Conservation (phyloP, 371 early-diverging fungal genomes). For the Mortierella sp. region DNA sequence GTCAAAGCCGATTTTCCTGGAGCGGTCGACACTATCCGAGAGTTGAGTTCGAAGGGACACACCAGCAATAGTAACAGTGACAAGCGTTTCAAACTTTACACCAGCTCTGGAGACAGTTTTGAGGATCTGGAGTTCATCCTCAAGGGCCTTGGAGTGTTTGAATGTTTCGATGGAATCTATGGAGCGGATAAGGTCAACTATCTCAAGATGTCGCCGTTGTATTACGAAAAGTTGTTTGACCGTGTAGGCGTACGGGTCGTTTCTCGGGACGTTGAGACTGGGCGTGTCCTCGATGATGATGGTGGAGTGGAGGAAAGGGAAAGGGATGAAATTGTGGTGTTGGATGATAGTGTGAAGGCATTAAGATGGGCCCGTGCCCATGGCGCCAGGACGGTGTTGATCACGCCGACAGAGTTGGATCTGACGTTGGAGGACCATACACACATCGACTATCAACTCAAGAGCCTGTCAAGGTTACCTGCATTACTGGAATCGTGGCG, state of each 20-base stretch:
- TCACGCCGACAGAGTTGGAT: slow-evolving; percentile 20
- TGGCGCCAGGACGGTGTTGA: slow-evolving; percentile 42
- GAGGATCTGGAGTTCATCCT: slow-evolving; percentile 37
- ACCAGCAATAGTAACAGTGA: too few species aligned
- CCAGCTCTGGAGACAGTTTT: slow-evolving; percentile 34
- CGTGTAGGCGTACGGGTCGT: slow-evolving; percentile 8
- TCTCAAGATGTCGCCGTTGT: slow-evolving; percentile 28
- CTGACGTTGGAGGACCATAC: slow-evolving; percentile 16
- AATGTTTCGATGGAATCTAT: slow-evolving; percentile 31
- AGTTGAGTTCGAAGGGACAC: slow-evolving; percentile 1
- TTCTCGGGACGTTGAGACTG: not conserved
- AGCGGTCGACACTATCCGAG: slow-evolving; percentile 31
- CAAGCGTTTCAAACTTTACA: slow-evolving; percentile 21
- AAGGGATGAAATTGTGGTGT: slow-evolving; percentile 30
- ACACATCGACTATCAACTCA: slow-evolving; percentile 37
- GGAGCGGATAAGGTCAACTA: slow-evolving; percentile 40
- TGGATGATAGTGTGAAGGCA: slow-evolving; percentile 38
- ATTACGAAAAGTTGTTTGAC: slow-evolving; percentile 26
- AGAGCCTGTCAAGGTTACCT: slow-evolving; percentile 26
- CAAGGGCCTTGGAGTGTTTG: slow-evolving; percentile 23
- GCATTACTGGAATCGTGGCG: slow-evolving; percentile 28
- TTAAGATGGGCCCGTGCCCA: slow-evolving; percentile 24
- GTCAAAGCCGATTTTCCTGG: slow-evolving; percentile 43
- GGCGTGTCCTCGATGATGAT: not conserved
- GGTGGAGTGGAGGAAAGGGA: slow-evolving; percentile 4